These are phyloP conservation scores for Austroboletus festivus DNA, from an alignment of 768 basidiomycete species.

Conservation along the genomic window DNA sequence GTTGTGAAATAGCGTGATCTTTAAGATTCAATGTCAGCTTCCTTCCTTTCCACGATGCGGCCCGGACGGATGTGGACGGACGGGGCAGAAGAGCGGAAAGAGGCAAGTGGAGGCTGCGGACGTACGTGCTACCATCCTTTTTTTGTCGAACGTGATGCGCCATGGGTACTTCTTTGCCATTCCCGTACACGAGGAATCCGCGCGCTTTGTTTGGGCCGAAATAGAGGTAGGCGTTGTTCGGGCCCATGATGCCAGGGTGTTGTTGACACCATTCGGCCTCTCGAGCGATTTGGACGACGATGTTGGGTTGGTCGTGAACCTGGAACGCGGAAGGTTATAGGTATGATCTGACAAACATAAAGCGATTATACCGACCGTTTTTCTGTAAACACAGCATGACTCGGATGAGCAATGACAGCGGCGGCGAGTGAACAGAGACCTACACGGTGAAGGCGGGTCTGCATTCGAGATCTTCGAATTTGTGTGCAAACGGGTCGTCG, in stretches of 20 bases:
- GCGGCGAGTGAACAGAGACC: constrained; percentile 24
- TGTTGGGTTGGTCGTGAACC: constrained; percentile 58
- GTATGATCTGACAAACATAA: neutral
- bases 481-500: constrained; percentile 57
- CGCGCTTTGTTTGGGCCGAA: constrained; percentile 61
- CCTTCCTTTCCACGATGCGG: neutral
- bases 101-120: constrained; percentile 8
- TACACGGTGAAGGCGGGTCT: constrained; percentile 68
- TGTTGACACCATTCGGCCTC: constrained; percentile 66
- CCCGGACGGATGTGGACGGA: no score
- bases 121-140: constrained; percentile 61
- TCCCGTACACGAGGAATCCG: constrained; percentile 70
- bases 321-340: constrained; percentile 19
- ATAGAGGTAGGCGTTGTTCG: constrained; percentile 72
- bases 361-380: constrained; percentile 19
- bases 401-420: constrained; percentile 3
- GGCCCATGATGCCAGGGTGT: constrained; percentile 74
- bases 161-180: constrained; percentile 58
- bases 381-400: constrained; percentile 10
- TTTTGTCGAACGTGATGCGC: constrained; percentile 53
- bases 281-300: constrained; percentile 60
- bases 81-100: neutral
- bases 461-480: constrained; percentile 62
- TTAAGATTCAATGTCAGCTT: constrained; percentile 1
- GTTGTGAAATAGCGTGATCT: constrained; percentile 77